A percentile compares a stretch with the other conserved stretches of the same genome.
Evolutionary conservation across 768 basidiomycete species (phyloP).

Genomic region (Boletus insuetus): DNA sequence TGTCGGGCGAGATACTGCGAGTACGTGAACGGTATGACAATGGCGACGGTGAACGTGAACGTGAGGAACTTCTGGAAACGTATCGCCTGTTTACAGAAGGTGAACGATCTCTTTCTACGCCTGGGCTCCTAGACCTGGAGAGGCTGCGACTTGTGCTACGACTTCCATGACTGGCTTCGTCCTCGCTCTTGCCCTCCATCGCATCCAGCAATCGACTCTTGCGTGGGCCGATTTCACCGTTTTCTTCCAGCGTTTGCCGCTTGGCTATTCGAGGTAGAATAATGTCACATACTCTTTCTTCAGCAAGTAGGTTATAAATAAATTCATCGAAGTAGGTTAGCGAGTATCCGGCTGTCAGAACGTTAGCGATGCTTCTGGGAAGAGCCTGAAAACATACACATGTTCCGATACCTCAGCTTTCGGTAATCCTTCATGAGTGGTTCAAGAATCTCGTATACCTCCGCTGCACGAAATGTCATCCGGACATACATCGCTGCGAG

Average conservation of each 20-base stretch:
- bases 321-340: conserved; percentile 93
- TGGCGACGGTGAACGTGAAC: conserved; percentile 37
- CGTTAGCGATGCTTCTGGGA: background rate
- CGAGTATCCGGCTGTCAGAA: conserved; percentile 69
- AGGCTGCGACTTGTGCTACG: conserved; percentile 31
- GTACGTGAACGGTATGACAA: conserved; percentile 53
- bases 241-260: conserved; percentile 87
- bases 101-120: conserved; percentile 27
- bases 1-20: conserved; percentile 56
- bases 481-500: conserved; percentile 92
- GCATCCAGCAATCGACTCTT: conserved; percentile 86
- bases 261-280: conserved; percentile 89
- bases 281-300: conserved; percentile 95
- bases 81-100: conserved; percentile 54
- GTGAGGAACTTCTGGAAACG: conserved; percentile 63
- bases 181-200: conserved; percentile 71
- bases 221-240: conserved; percentile 81
- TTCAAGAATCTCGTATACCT: conserved; percentile 92
- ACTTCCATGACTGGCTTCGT: conserved; percentile 41
- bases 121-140: conserved; percentile 26
- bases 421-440: conserved; percentile 92
- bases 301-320: conserved; percentile 74
- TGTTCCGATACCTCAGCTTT: conserved; percentile 78
- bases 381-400: conserved; percentile 51
- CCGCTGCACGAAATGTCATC: conserved; percentile 87